Evolutionary conservation across 352 stramenopile species (phyloP), one percentile per base, ranked within the genome.

Genomic region (Aphanomyces invadans): DNA sequence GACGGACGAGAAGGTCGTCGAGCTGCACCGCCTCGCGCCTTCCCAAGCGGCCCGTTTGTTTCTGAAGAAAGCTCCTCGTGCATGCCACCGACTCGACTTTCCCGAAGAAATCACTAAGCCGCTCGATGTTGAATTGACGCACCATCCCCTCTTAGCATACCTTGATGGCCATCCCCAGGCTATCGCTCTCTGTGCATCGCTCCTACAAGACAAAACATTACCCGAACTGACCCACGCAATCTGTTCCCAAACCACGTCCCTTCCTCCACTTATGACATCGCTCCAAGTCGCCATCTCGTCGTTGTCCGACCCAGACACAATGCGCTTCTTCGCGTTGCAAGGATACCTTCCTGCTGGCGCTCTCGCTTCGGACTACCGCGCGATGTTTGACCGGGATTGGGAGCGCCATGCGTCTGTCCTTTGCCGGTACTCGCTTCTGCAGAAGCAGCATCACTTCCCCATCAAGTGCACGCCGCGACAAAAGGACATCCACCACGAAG

Each of bases 1-100:
- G 74, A 79, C 80, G 17, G 83, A 90, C 48, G 83, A 92, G 45
- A 92, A 92, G 55, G 81, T 90, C n/a, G 73, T 92, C 9, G 86
- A 79, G 12, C 70, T 92, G 19, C 87, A 89, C 57, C 81, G 83
- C 0, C 66, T 92, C 2, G 87, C 83, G 19, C 74, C 86, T 26
- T 87, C 75, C 60, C 81, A 90, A 38, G 83, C 83, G 0, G 80
- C 79, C 5, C 81, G 89, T 67, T 62, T 92, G 33, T 92, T 92
- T 46, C 72, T 92, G 4, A 87, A 88, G 70, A 88, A 90, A 62
- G 82, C 83, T 0, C 83, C 83, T 7, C 80, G 83, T 5, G 29
- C 49, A 21, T 38, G 25, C 49, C 49, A 28, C 19, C 49, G 25
- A 7, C 29, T 29, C 49, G 49, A 57, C 49, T 57, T 57, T 29